Conservation (phyloP, 2,329 filamentous ascomycete genomes). For the Xylaria sp. region DNA sequence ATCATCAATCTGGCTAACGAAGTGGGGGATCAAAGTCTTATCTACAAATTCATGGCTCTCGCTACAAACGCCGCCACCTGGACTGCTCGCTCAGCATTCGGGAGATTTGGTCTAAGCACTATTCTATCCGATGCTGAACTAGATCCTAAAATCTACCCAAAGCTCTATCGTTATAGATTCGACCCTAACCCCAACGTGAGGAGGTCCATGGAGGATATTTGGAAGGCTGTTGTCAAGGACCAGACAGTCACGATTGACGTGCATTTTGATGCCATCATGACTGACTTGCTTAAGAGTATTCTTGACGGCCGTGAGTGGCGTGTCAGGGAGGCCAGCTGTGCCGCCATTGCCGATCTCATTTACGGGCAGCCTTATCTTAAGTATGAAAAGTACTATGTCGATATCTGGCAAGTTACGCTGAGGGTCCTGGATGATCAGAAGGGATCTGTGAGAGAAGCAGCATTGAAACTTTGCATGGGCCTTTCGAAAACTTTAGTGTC, state of each 20-base stretch:
- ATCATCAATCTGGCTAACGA: constrained; percentile 96
- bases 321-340: constrained; percentile 90
- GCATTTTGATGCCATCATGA: constrained; percentile 89
- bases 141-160: constrained; percentile 94
- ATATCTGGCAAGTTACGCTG: constrained; percentile 87
- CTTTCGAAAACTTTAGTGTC: constrained; percentile 88
- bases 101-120: constrained; percentile 89
- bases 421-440: constrained; percentile 98
- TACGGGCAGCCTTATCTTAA: constrained; percentile 79
- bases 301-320: constrained; percentile 89
- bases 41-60: constrained; percentile 98
- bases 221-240: constrained; percentile 95
- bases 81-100: constrained; percentile 97
- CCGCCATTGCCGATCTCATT: constrained; percentile 87
- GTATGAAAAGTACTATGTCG: constrained; percentile 85
- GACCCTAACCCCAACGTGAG: constrained; percentile 95
- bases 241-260: constrained; percentile 78
- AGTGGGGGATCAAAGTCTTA: constrained; percentile 93
- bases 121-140: constrained; percentile 89
- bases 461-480: constrained; percentile 82
- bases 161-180: constrained; percentile 93
- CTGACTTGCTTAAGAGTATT: constrained; percentile 86
- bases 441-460: constrained; percentile 83
- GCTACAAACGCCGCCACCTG: constrained; percentile 96
- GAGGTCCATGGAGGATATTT: constrained; percentile 96